Percentiles rank a stretch among this genome's conserved stretches.
Evolutionary conservation across 2,329 filamentous ascomycete species (phyloP).

Genomic region (Penicillium sp.): DNA sequence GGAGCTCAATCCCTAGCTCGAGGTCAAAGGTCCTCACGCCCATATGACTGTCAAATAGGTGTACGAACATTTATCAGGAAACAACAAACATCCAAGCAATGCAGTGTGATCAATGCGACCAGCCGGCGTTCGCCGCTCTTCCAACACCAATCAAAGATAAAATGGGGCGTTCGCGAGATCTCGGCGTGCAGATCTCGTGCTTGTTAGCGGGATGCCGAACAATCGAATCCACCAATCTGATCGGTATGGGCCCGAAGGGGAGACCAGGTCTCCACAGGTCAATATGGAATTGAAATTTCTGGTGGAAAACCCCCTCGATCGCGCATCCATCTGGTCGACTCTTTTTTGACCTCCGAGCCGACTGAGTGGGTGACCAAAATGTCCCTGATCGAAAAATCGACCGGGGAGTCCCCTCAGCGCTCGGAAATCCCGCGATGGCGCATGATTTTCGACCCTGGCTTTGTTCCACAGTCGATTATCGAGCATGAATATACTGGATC

Average conservation of each 20-base stretch:
- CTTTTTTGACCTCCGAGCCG: not conserved
- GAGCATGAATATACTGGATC: constrained; percentile 5
- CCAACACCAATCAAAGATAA: not conserved
- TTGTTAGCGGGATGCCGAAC: not conserved
- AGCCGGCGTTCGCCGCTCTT: too few species aligned
- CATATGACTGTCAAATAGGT: too few species aligned
- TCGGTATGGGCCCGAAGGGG: not conserved
- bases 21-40: too few species aligned
- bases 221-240: not conserved
- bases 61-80: too few species aligned
- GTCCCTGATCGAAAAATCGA: not conserved
- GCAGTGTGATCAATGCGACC: too few species aligned
- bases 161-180: not conserved
- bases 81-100: too few species aligned
- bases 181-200: not conserved
- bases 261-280: not conserved
- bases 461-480: constrained; percentile 1
- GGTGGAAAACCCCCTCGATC: not conserved
- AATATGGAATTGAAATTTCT: not conserved
- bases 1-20: too few species aligned
- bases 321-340: not conserved
- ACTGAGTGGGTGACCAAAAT: not conserved
- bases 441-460: constrained; percentile 2
- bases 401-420: not conserved
- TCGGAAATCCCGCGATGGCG: not conserved